A percentile compares a stretch with the other conserved stretches of the same genome.
Conservation (phyloP, 2,329 filamentous ascomycete genomes). For the Graphilbum sp. region DNA sequence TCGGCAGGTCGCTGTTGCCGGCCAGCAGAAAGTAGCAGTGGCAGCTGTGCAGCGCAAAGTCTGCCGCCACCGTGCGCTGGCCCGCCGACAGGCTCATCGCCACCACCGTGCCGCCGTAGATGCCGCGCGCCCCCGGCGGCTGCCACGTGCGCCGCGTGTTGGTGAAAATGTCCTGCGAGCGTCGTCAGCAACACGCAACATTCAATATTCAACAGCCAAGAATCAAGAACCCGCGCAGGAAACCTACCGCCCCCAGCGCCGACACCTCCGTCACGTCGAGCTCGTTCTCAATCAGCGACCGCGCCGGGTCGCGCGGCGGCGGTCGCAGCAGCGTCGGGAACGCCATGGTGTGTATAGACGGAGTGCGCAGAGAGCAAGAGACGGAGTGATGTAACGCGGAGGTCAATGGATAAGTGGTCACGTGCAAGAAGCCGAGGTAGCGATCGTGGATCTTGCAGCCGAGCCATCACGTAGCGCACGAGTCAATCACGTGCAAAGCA, state of each 20-base stretch:
- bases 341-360: background rate
- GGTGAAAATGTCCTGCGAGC: conserved; percentile 68
- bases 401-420: no score
- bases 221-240: no score
- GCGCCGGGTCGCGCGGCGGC: conserved; percentile 53
- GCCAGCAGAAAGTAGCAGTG: conserved; percentile 98
- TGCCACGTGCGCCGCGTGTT: conserved; percentile 89
- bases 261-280: conserved; percentile 69
- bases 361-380: no score
- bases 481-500: no score
- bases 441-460: no score
- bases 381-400: no score
- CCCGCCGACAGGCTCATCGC: conserved; percentile 81
- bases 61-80: conserved; percentile 64
- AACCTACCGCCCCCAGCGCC: conserved; percentile 57
- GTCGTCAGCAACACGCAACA: no score
- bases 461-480: no score
- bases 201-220: no score
- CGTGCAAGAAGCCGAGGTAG: no score
- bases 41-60: conserved; percentile 86
- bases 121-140: conserved; percentile 76
- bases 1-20: conserved; percentile 67
- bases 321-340: conserved; percentile 51
- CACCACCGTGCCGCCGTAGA: conserved; percentile 87
- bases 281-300: conserved; percentile 75